Evolutionary conservation across 352 stramenopile genomes (phyloP).

Genomic region (Phytophthora niederhauseri): DNA sequence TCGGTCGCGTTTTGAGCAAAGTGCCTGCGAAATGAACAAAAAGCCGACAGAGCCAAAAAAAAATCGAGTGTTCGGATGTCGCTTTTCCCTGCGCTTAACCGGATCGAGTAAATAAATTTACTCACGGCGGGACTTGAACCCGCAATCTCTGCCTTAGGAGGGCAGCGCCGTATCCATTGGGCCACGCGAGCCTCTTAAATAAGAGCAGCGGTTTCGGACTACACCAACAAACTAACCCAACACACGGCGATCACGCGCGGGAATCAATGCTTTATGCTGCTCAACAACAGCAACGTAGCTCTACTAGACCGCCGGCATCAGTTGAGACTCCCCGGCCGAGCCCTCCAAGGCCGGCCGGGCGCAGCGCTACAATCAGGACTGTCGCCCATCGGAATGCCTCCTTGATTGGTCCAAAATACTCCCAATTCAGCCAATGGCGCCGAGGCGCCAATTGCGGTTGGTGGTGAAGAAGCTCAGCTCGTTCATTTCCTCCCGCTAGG

Average conservation of each 20-base stretch:
- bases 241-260: too few relatives aligned
- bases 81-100: background rate
- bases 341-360: too few relatives aligned
- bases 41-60: too few relatives aligned
- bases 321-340: too few relatives aligned
- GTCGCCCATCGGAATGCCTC: background rate
- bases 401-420: background rate
- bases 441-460: background rate
- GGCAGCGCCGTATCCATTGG: background rate
- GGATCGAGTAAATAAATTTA: background rate
- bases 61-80: too few relatives aligned
- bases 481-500: background rate
- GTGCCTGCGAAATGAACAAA: too few relatives aligned
- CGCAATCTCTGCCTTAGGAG: conserved; percentile 1
- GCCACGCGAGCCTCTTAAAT: background rate
- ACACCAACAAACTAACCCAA: background rate
- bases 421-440: background rate
- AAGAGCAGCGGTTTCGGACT: rapidly evolving
- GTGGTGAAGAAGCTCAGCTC: background rate
- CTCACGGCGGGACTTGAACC: conserved; percentile 1
- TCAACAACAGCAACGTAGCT: background rate
- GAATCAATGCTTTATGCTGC: too few relatives aligned
- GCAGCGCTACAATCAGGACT: too few relatives aligned
- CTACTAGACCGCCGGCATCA: background rate
- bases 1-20: too few relatives aligned